phyloP scores from a whole-genome alignment of 1,139 yeast species.

The Nematodospora anomalae region DNA sequence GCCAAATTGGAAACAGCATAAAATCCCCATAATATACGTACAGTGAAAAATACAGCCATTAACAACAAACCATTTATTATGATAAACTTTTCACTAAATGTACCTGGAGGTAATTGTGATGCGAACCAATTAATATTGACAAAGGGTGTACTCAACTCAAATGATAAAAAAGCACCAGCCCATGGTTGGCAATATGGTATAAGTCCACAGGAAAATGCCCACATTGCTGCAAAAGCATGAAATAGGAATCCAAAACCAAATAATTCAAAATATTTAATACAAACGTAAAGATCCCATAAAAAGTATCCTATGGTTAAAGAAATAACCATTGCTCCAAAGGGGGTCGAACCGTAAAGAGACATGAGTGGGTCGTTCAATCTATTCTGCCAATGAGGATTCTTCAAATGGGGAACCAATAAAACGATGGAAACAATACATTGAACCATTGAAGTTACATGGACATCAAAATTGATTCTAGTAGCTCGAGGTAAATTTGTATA shows the following conservation, averaged over 20 bases:
- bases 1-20: conserved; percentile 61
- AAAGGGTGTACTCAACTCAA: conserved; percentile 92
- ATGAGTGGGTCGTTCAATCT: conserved; percentile 41
- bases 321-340: conserved; percentile 70
- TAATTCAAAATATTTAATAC: conserved; percentile 54
- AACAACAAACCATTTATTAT: conserved; percentile 70
- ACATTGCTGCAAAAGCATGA: conserved; percentile 82
- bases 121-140: conserved; percentile 92
- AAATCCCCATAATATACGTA: conserved; percentile 88
- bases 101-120: conserved; percentile 63
- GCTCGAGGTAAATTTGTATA: conserved; percentile 50
- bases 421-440: conserved; percentile 65
- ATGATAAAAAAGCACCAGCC: conserved; percentile 79
- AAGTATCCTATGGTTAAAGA: conserved; percentile 83
- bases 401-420: conserved; percentile 59
- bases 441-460: conserved; percentile 85
- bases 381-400: conserved; percentile 46
- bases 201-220: conserved; percentile 62
- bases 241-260: conserved; percentile 84
- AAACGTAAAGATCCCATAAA: conserved; percentile 83
- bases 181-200: conserved; percentile 63
- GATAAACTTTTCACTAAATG: conserved; percentile 51
- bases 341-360: conserved; percentile 64
- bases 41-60: conserved; percentile 68
- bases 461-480: conserved; percentile 71